phyloP scores from a whole-genome alignment of 768 basidiomycete species.

The Trametes cinnabarina region DNA sequence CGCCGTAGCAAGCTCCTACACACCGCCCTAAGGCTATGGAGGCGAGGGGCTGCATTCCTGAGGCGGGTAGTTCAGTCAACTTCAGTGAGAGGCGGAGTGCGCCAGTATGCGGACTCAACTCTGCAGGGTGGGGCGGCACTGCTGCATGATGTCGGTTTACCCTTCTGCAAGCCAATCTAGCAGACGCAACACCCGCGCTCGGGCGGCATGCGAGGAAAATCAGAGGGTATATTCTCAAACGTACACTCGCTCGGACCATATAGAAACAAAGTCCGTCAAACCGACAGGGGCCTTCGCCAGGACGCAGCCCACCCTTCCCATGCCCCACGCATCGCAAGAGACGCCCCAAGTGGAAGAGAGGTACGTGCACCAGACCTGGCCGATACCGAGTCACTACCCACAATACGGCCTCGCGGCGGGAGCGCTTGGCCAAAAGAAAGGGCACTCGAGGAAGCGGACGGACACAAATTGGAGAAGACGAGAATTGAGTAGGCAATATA shows the following conservation, averaged over 20 bases:
- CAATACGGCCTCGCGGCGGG: not conserved
- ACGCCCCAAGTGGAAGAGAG: not conserved
- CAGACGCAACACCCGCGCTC: not conserved
- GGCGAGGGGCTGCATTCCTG: no score
- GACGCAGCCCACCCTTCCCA: no score
- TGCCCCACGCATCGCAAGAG: not conserved
- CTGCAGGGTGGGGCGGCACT: no score
- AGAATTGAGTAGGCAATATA: slow-evolving; percentile 4
- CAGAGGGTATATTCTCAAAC: slow-evolving; percentile 15
- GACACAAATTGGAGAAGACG: not conserved
- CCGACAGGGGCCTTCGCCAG: not conserved
- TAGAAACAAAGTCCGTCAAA: not conserved
- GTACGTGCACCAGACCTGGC: slow-evolving; percentile 15
- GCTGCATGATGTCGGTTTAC: no score
- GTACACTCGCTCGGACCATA: slow-evolving; percentile 5
- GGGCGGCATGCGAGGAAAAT: not conserved
- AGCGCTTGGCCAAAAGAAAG: no score
- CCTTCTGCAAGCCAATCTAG: not conserved
- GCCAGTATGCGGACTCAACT: no score
- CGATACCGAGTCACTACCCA: slow-evolving; percentile 1
- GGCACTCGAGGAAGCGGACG: no score
- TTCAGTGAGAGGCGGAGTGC: no score
- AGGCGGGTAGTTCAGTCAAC: no score
- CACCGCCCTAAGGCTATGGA: no score
- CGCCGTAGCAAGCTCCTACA: no score